phyloP scores from a whole-genome alignment of 176 grass and related monocot species.

The Thinopyrum elongatum region DNA sequence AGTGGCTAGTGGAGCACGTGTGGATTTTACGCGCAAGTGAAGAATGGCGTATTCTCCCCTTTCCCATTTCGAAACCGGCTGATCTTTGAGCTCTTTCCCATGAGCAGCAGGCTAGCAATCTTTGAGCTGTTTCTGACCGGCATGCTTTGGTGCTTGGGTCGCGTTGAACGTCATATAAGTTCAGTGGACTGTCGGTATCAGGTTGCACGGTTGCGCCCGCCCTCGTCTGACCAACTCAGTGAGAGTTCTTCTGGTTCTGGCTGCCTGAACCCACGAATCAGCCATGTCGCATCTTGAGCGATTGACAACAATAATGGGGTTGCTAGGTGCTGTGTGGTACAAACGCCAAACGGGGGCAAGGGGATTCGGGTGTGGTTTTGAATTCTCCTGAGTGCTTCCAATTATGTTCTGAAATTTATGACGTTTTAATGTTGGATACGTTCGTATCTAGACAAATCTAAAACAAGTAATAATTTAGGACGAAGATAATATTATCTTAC shows the following conservation, averaged over 20 bases:
- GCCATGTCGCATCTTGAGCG: neutral
- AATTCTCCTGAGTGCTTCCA: no score
- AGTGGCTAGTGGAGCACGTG: neutral
- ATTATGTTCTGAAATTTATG: no score
- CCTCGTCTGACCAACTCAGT: neutral
- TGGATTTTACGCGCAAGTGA: neutral
- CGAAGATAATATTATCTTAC: no score
- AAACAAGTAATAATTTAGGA: no score
- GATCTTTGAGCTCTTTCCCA: neutral
- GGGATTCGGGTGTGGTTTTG: no score
- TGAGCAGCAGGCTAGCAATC: no score
- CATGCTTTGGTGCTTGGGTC: neutral
- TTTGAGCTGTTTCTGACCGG: neutral
- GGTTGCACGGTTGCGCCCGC: neutral
- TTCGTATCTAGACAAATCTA: no score
- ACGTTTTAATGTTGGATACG: no score
- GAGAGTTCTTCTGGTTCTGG: neutral
- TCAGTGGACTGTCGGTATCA: conserved; percentile 20
- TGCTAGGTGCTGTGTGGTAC: neutral
- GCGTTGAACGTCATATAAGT: neutral
- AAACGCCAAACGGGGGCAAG: neutral
- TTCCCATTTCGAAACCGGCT: neutral
- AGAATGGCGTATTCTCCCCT: neutral
- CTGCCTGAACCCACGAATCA: neutral
- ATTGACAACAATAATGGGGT: neutral